Percentiles rank a stretch among this genome's conserved stretches.
Evolutionary conservation across 768 basidiomycete genomes (phyloP).

Genomic region (Mycena vitilis): DNA sequence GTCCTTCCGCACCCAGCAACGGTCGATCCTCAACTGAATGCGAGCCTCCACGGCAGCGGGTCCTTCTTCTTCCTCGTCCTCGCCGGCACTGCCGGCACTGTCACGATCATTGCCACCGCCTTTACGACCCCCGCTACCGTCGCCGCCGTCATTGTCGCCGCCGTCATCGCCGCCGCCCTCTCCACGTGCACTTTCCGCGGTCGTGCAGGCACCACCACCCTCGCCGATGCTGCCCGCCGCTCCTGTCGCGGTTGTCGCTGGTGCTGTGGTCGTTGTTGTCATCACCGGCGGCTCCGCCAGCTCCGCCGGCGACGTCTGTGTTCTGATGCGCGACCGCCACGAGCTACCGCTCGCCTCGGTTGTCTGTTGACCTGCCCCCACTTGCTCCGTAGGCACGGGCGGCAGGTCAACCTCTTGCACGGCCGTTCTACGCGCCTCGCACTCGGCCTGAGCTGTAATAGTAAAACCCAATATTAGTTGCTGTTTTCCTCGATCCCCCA

Average conservation of each 20-base stretch:
- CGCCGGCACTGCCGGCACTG: too few relatives aligned
- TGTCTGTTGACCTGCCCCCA: too few relatives aligned
- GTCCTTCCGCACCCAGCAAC: slow-evolving; percentile 4
- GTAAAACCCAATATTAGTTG: not conserved
- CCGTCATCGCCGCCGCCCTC: not conserved
- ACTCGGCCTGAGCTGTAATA: slow-evolving; percentile 12
- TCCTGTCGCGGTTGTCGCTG: too few relatives aligned
- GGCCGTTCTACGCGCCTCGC: not conserved
- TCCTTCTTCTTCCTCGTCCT: too few relatives aligned
- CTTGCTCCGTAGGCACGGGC: too few relatives aligned
- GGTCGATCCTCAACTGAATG: not conserved
- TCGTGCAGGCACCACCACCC: not conserved
- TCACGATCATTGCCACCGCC: not conserved
- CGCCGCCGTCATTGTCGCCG: not conserved
- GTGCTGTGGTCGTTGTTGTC: too few relatives aligned
- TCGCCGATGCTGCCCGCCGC: not conserved
- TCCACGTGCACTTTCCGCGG: not conserved
- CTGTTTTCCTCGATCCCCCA: not conserved
- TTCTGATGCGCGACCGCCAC: too few relatives aligned
- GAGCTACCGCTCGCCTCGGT: too few relatives aligned
- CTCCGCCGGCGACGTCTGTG: too few relatives aligned
- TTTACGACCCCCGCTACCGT: not conserved
- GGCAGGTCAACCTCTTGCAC: not conserved
- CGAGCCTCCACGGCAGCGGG: too few relatives aligned
- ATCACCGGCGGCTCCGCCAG: too few relatives aligned